Base-by-base conservation (phyloP, 768 basidiomycete genomes). In the Suillus brevipes region DNA sequence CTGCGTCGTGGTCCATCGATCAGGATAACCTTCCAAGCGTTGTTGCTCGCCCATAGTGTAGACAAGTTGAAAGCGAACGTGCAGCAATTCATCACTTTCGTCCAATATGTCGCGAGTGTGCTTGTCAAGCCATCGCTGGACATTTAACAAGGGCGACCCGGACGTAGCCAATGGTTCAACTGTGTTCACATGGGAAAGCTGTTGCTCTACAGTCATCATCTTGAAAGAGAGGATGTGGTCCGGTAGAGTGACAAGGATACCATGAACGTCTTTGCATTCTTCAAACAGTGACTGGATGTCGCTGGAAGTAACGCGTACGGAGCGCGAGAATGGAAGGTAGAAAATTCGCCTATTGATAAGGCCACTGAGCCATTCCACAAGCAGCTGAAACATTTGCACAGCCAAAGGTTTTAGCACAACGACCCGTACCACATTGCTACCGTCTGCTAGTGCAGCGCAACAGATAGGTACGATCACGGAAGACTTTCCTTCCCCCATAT, bases 401-500 rank as follows among this genome's bases (percentile, higher is more conserved):
- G 61, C 64, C 31, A 78, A 65, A 0, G 78, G 73, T 61, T 78
- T 78, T 23, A 76, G 73, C 37, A 75, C 71, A 14, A 78, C 67
- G n/a, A 79, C 73, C 55, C 78, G 71, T 8, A 78, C 72, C 0
- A 78, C 43, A 34, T 66, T 71, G 31, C 65, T 36, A 6, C 74
- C 68, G 58, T 77, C 56, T 2, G 78, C 76, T 18, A 78, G 69
- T 14, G 69, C 60, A 2, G 74, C 61, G 1, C 65, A 67, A 31
- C 67, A 67, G 20, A 78, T 70, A 1, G 78, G 78, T 7, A 78
- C 66, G 40, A 78, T 86, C 31, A 78, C 78, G 2, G 78, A 78
- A 1, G 78, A 76, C 61, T 85, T 85, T 16, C 84, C 84, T 66
- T 85, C 84, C 20, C 84, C 84, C 84, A 85, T 85, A 61, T 85